Base-by-base conservation (phyloP, 2,329 filamentous ascomycete species). In the Paecilomyces sp. region DNA sequence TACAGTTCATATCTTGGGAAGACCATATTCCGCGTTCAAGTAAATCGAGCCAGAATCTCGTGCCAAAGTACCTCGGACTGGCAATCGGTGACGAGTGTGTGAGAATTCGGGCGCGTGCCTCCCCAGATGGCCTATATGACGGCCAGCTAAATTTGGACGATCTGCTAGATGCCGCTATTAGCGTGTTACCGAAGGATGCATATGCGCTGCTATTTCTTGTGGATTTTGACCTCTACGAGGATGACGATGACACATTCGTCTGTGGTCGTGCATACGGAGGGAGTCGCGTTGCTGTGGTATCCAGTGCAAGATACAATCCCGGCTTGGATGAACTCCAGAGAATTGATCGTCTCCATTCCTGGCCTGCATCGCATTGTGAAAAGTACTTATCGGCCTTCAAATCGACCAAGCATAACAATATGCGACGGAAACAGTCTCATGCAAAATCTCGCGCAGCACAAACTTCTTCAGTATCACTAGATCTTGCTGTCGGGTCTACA, bases 201-300 rank as follows among this genome's bases (percentile, higher is more conserved):
- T 85, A 86, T 60, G 78, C 85, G 0, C 67, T 88, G 1, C 66
- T 86, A 0, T 68, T 89, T 36, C 66, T 88, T 0, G 73, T 83
- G 0, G 74, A 85, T 34, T 82, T 87, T n/a, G 87, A 89, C 66
- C 71, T 88, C 13, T 88, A 85, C 66, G 85, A 89, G 64, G 80
- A 81, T 56, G 83, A 87, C 0, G 83, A 88, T 0, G 87, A 89
- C 61, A 81, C 85, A 22, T 90, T 89, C 65, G 85, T 82, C 57
- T 88, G 86, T 62, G 87, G 87, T 0, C 74, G 86, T 30, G 86
- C 87, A 0, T 90, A 86, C 67, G 87, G 87, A 0, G 84, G 81
- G 0, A 85, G 82, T 60, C 77, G 87, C 3, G 81, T 90, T 1
- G 80, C 81, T 0, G 80, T 89, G 0, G 83, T 90, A 0, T 85